Evolutionary conservation across 2,329 filamentous ascomycete species (phyloP), one percentile per base, ranked within the genome.

Genomic region (Colletotrichum cordylinicola): DNA sequence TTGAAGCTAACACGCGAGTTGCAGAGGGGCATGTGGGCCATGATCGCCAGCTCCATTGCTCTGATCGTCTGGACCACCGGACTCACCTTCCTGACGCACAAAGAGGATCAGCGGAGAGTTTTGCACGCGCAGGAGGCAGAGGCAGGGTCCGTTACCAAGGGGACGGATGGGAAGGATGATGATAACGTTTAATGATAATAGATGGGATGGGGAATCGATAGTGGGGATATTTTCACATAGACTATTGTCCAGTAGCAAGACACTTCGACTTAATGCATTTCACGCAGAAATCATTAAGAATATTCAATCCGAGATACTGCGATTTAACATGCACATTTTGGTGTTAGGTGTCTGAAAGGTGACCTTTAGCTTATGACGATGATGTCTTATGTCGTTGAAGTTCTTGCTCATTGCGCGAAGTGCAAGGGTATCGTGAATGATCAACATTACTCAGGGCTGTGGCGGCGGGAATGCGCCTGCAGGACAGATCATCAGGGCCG

Each of bases 11-110:
- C 16, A 10, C 2, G 29, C 15, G 27, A 62, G 31, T 18, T 33
- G 5, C 75, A 92, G 87, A 87, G 88, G 74, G 93, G 93, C n/a
- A 93, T 94, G 92, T 94, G 91, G 88, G 92, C 93, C 4, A 94
- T 94, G 93, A 93, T 94, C 80, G 92, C 87, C 2, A 87, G 88
- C 9, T 91, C 88, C 27, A 90, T 93, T 69, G 89, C 88, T 3
- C 83, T 94, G 80, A 87, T 86, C 0, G 78, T 91, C 2, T 94
- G 93, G 93, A 91, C 90, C 1, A 88, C 82, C 0, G 86, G 86
- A 2, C 81, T 93, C 56, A 84, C 89, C 2, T 90, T 86, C 79
- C 82, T 88, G 78, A 85, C 74, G 33, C 66, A 66, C 13, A 56
- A 39, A n/a, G 74, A 76, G 24, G 70, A 65, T 9, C 39, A 65